Base-by-base conservation (phyloP, 1,284 basidiomycete species). In the Melampsora abietis-canadensis region DNA sequence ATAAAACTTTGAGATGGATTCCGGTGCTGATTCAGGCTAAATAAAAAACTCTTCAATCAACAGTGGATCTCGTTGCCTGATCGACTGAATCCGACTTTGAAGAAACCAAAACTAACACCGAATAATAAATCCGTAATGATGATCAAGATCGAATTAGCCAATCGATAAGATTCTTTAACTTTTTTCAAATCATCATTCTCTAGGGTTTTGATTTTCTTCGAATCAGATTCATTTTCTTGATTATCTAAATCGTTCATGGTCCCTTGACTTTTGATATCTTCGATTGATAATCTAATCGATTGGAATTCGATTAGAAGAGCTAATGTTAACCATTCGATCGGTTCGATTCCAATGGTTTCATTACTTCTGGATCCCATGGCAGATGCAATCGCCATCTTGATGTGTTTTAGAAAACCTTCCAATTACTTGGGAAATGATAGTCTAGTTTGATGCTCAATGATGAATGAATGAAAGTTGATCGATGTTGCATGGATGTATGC, bases 251-350 rank as follows among this genome's bases (percentile, higher is more conserved):
- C 21, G 17, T 30, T 59, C 12, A 30, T 59, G 1, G 21, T 21
- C 4, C 14, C 54, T 14, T 59, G 54, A 59, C 30, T 34, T 19
- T 30, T 62, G 14, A 31, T 62, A 17, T 31, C 27, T 62, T 62
- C n/a, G n/a, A 62, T 37, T 34, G 37, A 62, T 31, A 37, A 19
- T 62, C 31, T 62, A 31, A 62, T 62, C 10, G 61, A 62, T 62
- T 62, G 61, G 4, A 62, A 62, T 62, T 62, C 61, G 24, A 62
- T 62, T 37, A 62, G 19, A 4, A 62, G 34, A 57, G 54, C n/a
- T 57, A 57, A 44, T 44, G 44, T 44, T 44, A 44, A 44, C 44
- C 44, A 44, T 17, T 44, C 44, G 44, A 44, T 44, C 15, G 44
- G 44, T 44, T 44, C 44, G 15, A 17, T 44, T 17, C 44, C 44